Evolutionary conservation across 441 rosid genomes (phyloP), one percentile per base, ranked within the genome.

Genomic region (Erodium trifolium): DNA sequence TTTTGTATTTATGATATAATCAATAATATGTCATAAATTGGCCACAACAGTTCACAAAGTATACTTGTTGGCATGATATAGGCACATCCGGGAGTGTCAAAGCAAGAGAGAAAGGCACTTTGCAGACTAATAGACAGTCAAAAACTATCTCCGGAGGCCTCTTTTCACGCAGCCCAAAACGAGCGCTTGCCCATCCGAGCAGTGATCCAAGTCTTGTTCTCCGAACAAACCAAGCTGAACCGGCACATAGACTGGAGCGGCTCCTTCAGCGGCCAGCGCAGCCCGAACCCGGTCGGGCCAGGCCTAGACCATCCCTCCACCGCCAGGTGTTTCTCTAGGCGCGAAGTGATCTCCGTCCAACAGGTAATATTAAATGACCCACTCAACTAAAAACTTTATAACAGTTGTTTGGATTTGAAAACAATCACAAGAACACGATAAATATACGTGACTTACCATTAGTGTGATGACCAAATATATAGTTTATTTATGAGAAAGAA

Each of bases 141-240:
- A 29, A 93, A 87, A 68, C 84, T 93, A 63, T 78, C 97, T 7
- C 79, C 79, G 0, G 96, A 89, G 69, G 97, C 96, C 63, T 86
- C 97, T 57, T 67, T 81, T 63, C 98, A 90, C 9, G 96, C 92
- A 0, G 85, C 90, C 1, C 94, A 85, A 63, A 93, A 93, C 17
- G 89, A 86, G 75, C 85, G 98, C 41, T 76, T 93, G 71, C 96
- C 98, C 0, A 88, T 90, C 35, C 83, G 98, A 6, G 83, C 90
- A 0, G 87, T 86, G 12, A 80, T 92, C 17, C 93, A 92, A 69
- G 92, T 90, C 57, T 75, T 93, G 5, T 39, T 39, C 73, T 81
- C 85, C 1, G 92, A 90, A 70, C 94, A 88, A 78, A 75, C 79
- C 65, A 88, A 86, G 80, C 78, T 86, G 37, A 39, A 39, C 45